Evolutionary conservation across 2,329 filamentous ascomycete species (phyloP), one percentile per base, ranked within the genome.

Genomic region (Xylaria hypoxylon): DNA sequence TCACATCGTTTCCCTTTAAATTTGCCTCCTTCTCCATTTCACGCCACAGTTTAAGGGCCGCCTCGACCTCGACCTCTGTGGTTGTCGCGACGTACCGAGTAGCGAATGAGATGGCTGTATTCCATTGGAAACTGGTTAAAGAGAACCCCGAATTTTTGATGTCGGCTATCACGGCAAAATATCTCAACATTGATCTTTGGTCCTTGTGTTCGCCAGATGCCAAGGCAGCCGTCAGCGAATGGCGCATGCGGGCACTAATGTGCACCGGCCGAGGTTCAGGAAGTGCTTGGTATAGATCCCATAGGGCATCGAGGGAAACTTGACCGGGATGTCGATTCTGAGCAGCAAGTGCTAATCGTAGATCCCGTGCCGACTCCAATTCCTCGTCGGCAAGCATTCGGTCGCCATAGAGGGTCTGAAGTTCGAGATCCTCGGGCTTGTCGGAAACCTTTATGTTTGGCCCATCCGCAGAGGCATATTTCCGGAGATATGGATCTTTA

Each of bases 161-260:
- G 73, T 99, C 95, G 69, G 94, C 89, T 19, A 98, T 84, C 26
- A 97, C 82, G 5, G 89, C 88, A 69, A 97, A 90, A 79, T 95
- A 98, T 61, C 92, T 90, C 73, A 92, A 83, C 91, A 94, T 96
- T 52, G 88, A 85, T 69, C 80, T 82, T 17, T 85, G 78, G 56
- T 85, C 80, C 64, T 87, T 86, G 44, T 84, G 83, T 56, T 86
- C 83, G 8, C 88, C 86, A 51, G 87, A 85, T 22, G 91, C 89
- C 68, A 97, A 86, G 47, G 89, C 86, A 61, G 86, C 87, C 59
- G 97, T 81, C 22, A 97, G 81, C 7, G 82, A 78, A 59, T 89
- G 88, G 19, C 94, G 86, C 53, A 88, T 80, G 13, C 78, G 75
- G 66, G 81, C 80, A 8, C 81, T 80, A 2, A 90, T 75, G 58